phyloP scores from a whole-genome alignment of 2,329 filamentous ascomycete genomes.

The Fusarium sp. region DNA sequence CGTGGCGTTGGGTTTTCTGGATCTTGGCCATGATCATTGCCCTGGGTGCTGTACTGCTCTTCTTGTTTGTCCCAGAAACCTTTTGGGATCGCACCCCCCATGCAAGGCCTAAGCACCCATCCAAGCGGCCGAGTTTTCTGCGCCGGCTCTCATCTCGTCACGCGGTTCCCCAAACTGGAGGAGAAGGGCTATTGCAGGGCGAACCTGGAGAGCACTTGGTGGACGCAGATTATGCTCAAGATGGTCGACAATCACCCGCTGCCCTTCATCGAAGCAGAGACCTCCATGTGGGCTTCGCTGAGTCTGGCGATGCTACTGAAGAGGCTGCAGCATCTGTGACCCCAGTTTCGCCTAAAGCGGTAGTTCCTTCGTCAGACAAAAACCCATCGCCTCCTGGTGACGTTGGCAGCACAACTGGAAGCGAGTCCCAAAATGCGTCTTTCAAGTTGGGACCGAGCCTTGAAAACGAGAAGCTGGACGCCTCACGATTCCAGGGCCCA shows the following conservation, averaged over 20 bases:
- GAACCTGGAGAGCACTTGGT: slow-evolving; percentile 60
- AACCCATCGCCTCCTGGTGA: neutral
- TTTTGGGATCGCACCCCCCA: slow-evolving; percentile 90
- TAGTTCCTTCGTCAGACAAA: neutral
- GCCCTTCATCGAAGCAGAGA: slow-evolving; percentile 47
- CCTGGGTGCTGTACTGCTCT: slow-evolving; percentile 77
- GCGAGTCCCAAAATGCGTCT: slow-evolving; percentile 41
- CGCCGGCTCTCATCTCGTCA: slow-evolving; percentile 61
- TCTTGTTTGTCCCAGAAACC: slow-evolving; percentile 93
- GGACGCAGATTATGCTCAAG: slow-evolving; percentile 59
- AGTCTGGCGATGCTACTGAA: slow-evolving; percentile 19
- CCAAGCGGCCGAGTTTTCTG: slow-evolving; percentile 60
- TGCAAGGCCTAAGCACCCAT: slow-evolving; percentile 47
- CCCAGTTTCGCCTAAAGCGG: slow-evolving; percentile 11
- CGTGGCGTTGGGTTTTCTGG: slow-evolving; percentile 95
- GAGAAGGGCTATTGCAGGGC: slow-evolving; percentile 6
- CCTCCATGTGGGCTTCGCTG: slow-evolving; percentile 70
- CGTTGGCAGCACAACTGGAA: slow-evolving; percentile 29
- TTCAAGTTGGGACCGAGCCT: slow-evolving; percentile 49
- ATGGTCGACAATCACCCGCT: slow-evolving; percentile 14
- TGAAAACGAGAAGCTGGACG: slow-evolving; percentile 59
- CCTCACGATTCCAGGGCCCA: slow-evolving; percentile 51
- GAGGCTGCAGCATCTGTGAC: slow-evolving; percentile 3
- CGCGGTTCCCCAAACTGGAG: slow-evolving; percentile 26
- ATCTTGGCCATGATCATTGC: slow-evolving; percentile 85